Percentiles rank a stretch among this genome's conserved stretches.
Evolutionary conservation across 768 basidiomycete genomes (phyloP).

Genomic region (Pholiota conissans): DNA sequence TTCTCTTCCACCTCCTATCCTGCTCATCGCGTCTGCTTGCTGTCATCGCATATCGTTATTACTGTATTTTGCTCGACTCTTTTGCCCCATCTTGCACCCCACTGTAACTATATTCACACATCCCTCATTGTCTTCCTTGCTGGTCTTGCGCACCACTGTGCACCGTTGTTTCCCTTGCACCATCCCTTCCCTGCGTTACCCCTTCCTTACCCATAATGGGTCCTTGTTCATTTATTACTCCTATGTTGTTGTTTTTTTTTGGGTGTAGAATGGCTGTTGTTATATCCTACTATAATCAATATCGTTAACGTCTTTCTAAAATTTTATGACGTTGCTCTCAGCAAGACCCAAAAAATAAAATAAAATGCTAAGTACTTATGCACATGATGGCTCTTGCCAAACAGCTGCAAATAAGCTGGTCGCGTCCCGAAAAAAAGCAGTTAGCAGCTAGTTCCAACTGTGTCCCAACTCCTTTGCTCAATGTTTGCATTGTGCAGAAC

Average conservation of each 20-base stretch:
- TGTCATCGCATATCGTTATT: constrained; percentile 43
- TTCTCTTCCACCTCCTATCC: constrained; percentile 12
- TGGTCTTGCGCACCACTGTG: constrained; percentile 17
- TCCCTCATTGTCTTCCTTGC: constrained; percentile 17
- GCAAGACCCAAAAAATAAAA: too few relatives aligned
- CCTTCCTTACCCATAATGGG: neutral
- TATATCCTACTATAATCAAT: constrained; percentile 17
- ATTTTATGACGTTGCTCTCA: constrained; percentile 2
- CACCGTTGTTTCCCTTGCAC: constrained; percentile 13
- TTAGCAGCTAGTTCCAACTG: neutral
- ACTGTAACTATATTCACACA: constrained; percentile 29
- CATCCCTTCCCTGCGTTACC: neutral
- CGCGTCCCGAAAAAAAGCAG: constrained; percentile 20
- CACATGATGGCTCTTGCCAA: neutral
- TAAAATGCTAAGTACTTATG: neutral
- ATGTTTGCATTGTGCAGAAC: constrained; percentile 31
- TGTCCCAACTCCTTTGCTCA: neutral
- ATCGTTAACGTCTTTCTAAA: too few relatives aligned
- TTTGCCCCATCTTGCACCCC: constrained; percentile 16
- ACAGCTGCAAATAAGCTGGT: constrained; percentile 13
- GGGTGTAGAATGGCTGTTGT: constrained; percentile 15
- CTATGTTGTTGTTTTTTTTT: constrained; percentile 8
- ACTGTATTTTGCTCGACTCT: constrained; percentile 40
- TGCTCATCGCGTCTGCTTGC: constrained; percentile 18
- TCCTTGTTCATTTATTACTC: neutral